These are phyloP conservation scores for Beauveria australis DNA, from an alignment of 2,329 filamentous ascomycete genomes.

Conservation along the genomic window DNA sequence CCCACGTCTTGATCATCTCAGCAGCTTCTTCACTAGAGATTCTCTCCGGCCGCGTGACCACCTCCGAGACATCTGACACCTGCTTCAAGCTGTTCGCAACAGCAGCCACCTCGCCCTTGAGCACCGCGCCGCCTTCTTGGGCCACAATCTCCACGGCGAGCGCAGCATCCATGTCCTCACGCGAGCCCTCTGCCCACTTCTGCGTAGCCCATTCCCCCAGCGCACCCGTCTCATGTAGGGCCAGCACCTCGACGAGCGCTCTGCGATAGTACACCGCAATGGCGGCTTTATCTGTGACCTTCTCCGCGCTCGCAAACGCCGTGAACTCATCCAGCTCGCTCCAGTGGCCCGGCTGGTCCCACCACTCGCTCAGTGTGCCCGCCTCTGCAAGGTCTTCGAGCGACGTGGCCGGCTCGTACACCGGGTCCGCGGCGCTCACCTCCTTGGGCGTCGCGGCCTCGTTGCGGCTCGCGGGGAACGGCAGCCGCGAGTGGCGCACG, in stretches of 20 bases:
- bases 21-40: conserved; percentile 31
- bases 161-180: conserved; percentile 26
- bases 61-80: conserved; percentile 17
- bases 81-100: conserved; percentile 26
- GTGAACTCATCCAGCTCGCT: conserved; percentile 34
- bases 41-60: conserved; percentile 17
- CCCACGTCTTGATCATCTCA: conserved; percentile 37
- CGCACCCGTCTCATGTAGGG: conserved; percentile 27
- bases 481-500: conserved; percentile 23
- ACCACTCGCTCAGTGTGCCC: conserved; percentile 42
- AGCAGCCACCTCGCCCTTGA: conserved; percentile 29
- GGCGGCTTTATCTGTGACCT: conserved; percentile 33
- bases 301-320: conserved; percentile 33
- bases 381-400: conserved; percentile 39
- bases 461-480: conserved; percentile 25
- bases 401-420: conserved; percentile 40
- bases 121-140: conserved; percentile 30
- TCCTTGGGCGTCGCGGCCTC: conserved; percentile 27
- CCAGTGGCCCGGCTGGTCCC: conserved; percentile 47
- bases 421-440: conserved; percentile 21
- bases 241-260: conserved; percentile 44
- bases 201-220: conserved; percentile 24
- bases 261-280: conserved; percentile 41
- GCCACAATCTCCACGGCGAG: conserved; percentile 31
- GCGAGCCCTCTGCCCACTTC: conserved; percentile 25